Conservation (phyloP, 2,329 filamentous ascomycete genomes). For the Biscogniauxia marginata region DNA sequence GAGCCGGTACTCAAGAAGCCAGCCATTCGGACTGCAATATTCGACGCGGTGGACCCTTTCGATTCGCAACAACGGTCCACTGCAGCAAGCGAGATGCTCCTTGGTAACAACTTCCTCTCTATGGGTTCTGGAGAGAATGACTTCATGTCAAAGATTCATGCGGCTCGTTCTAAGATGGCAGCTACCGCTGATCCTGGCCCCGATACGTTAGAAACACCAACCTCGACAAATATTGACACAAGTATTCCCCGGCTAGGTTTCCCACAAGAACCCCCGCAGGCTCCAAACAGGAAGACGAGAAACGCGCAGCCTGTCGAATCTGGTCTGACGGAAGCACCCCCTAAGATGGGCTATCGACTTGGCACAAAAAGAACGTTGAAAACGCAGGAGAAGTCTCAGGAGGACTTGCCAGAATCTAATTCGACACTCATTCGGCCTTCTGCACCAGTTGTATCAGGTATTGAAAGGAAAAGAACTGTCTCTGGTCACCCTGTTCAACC, state of each 20-base stretch:
- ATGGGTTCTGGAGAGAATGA: constrained; percentile 49
- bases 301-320: constrained; percentile 52
- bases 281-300: constrained; percentile 52
- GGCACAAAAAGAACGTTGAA: constrained; percentile 42
- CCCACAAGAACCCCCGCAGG: constrained; percentile 48
- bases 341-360: constrained; percentile 61
- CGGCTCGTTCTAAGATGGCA: constrained; percentile 47
- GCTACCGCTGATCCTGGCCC: constrained; percentile 39
- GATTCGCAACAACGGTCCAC: constrained; percentile 43
- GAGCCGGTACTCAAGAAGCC: constrained; percentile 45
- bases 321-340: constrained; percentile 55
- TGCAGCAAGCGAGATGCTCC: constrained; percentile 39
- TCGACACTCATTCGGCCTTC: constrained; percentile 39
- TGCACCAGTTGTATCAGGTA: constrained; percentile 39
- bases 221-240: constrained; percentile 43
- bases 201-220: constrained; percentile 65
- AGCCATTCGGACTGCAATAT: constrained; percentile 37
- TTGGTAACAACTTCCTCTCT: constrained; percentile 40
- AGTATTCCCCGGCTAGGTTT: constrained; percentile 32
- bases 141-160: constrained; percentile 56
- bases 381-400: constrained; percentile 34
- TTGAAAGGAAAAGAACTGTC: constrained; percentile 85
- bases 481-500: constrained; percentile 72
- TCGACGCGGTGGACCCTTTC: constrained; percentile 50
- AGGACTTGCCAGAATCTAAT: constrained; percentile 44